Conservation (phyloP, 495 filamentous ascomycete genomes). For the Cenococcum geophilum region DNA sequence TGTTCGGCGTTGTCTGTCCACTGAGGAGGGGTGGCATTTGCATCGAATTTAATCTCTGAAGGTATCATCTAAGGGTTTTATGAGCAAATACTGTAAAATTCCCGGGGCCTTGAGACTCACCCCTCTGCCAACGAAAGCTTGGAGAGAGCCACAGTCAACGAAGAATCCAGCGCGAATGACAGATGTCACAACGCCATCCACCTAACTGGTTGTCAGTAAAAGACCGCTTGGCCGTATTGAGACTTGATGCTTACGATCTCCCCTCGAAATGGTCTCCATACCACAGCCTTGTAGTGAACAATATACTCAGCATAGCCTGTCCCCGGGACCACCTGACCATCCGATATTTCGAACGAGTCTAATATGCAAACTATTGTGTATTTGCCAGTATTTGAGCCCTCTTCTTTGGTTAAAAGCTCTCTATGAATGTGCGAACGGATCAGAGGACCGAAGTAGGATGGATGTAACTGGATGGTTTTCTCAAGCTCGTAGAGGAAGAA, state of each 20-base stretch:
- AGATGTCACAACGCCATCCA: slow-evolving; percentile 83
- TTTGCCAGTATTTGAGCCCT: slow-evolving; percentile 77
- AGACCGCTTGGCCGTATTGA: neutral
- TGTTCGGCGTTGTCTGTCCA: slow-evolving; percentile 60
- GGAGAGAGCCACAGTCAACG: slow-evolving; percentile 78
- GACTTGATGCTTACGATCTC: slow-evolving; percentile 68
- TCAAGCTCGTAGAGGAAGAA: slow-evolving; percentile 97
- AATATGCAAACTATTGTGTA: slow-evolving; percentile 96
- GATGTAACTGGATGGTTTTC: slow-evolving; percentile 86
- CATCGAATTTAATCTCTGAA: slow-evolving; percentile 84
- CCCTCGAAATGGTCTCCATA: slow-evolving; percentile 94
- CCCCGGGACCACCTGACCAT: slow-evolving; percentile 83
- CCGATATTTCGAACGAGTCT: slow-evolving; percentile 80
- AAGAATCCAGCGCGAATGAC: slow-evolving; percentile 93
- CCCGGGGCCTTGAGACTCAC: slow-evolving; percentile 47
- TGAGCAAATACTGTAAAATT: slow-evolving; percentile 22
- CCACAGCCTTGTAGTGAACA: slow-evolving; percentile 87
- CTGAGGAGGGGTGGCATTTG: slow-evolving; percentile 46
- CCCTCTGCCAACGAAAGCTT: slow-evolving; percentile 80
- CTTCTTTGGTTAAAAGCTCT: slow-evolving; percentile 82
- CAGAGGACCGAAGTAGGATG: slow-evolving; percentile 88
- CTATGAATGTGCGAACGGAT: slow-evolving; percentile 82
- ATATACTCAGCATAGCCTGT: slow-evolving; percentile 90
- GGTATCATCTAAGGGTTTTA: slow-evolving; percentile 67
- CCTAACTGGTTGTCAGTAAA: slow-evolving; percentile 45